These are phyloP conservation scores for Ambrosiella xylebori DNA, from an alignment of 2,329 filamentous ascomycete genomes.

Conservation along the genomic window DNA sequence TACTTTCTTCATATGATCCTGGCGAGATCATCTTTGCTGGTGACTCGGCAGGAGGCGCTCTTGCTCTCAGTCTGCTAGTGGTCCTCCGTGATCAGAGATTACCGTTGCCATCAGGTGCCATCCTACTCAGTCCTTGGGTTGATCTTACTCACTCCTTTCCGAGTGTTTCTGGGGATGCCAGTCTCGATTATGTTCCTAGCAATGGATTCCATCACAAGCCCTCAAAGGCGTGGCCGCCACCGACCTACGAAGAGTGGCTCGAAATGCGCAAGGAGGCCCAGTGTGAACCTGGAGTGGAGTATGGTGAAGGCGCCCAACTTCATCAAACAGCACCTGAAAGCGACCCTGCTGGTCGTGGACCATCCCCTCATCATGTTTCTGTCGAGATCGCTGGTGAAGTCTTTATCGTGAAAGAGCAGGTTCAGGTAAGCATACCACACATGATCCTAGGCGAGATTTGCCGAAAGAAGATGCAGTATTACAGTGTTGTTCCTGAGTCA, in stretches of 20 bases:
- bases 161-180: constrained; percentile 56
- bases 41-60: constrained; percentile 84
- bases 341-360: not conserved
- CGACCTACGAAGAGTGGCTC: constrained; percentile 57
- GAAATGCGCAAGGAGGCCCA: constrained; percentile 32
- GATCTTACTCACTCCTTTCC: constrained; percentile 93
- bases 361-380: constrained; percentile 17
- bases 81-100: constrained; percentile 66
- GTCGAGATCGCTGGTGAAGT: constrained; percentile 54
- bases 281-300: constrained; percentile 19
- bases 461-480: not conserved
- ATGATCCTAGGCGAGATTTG: not conserved
- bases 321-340: constrained; percentile 5
- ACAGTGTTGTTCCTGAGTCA: not conserved
- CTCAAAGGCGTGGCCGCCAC: constrained; percentile 80
- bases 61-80: constrained; percentile 68
- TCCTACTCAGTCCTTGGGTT: constrained; percentile 89
- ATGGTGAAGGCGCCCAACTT: not conserved
- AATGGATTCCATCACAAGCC: constrained; percentile 83
- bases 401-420: constrained; percentile 72
- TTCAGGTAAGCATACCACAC: constrained; percentile 44
- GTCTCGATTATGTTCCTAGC: constrained; percentile 73
- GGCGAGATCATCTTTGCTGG: constrained; percentile 74
- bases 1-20: constrained; percentile 60
- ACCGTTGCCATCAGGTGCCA: constrained; percentile 72